Percentiles rank a stretch among this genome's conserved stretches.
phyloP scores from a whole-genome alignment of 805 yeast species.

The Geotrichum ghanense region DNA sequence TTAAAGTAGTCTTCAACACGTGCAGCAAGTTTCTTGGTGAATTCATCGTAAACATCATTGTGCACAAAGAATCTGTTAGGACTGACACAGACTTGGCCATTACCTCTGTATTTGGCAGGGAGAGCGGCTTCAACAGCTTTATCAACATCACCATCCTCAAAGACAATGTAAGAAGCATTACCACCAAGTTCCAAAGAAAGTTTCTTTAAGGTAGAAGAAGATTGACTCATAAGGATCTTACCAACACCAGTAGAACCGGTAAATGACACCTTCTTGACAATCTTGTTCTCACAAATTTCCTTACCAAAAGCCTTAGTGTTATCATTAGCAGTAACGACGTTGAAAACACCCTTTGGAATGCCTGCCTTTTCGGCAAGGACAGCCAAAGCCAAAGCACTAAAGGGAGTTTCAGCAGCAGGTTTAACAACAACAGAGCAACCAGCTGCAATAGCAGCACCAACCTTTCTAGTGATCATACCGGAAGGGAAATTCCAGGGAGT shows the following conservation, averaged over 20 bases:
- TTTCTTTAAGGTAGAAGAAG: conserved; percentile 52
- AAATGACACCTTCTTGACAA: conserved; percentile 57
- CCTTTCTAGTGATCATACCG: conserved; percentile 65
- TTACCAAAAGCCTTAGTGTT: conserved; percentile 36
- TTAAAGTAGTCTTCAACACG: conserved; percentile 32
- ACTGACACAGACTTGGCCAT: conserved; percentile 77
- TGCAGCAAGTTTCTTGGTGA: conserved; percentile 37
- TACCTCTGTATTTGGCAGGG: conserved; percentile 58
- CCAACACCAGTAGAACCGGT: conserved; percentile 75
- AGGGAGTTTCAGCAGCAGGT: conserved; percentile 70
- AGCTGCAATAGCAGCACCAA: conserved; percentile 69
- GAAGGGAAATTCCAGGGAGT: conserved; percentile 83
- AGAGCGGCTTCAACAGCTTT: conserved; percentile 56
- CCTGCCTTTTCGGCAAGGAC: conserved; percentile 54
- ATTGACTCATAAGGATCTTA: conserved; percentile 50
- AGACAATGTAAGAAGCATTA: conserved; percentile 68
- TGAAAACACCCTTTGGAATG: conserved; percentile 57
- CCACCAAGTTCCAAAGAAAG: conserved; percentile 70
- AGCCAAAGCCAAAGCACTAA: conserved; percentile 59
- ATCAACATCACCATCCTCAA: conserved; percentile 60
- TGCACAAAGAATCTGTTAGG: conserved; percentile 66
- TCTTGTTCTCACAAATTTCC: conserved; percentile 42
- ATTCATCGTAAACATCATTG: conserved; percentile 49
- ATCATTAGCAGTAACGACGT: conserved; percentile 39
- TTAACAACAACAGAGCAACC: conserved; percentile 71